phyloP scores from a whole-genome alignment of 2,329 filamentous ascomycete genomes.

The Davidsoniella virescens region DNA sequence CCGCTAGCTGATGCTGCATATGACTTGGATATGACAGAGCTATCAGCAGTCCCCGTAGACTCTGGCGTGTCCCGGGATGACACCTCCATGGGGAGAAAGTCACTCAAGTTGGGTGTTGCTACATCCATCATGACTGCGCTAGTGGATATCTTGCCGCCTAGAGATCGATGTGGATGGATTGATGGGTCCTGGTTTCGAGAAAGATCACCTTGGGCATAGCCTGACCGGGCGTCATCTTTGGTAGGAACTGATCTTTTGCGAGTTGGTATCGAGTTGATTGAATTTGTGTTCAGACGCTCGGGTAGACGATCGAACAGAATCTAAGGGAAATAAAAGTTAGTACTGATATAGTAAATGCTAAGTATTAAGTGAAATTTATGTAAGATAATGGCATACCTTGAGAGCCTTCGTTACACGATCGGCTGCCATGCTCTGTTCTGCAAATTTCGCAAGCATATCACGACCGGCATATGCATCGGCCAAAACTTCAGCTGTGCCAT shows the following conservation, averaged over 20 bases:
- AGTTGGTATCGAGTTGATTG: not conserved
- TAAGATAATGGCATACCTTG: constrained; percentile 37
- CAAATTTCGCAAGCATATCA: constrained; percentile 63
- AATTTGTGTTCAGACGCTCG: constrained; percentile 39
- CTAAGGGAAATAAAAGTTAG: constrained; percentile 25
- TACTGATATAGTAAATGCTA: not conserved
- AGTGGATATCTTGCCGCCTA: not conserved
- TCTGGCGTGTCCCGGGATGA: constrained; percentile 27
- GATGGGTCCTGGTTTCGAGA: constrained; percentile 17
- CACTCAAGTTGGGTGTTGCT: constrained; percentile 22
- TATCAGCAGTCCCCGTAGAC: constrained; percentile 25
- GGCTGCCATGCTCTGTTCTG: constrained; percentile 73
- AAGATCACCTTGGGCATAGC: constrained; percentile 3
- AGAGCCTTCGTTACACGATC: constrained; percentile 70
- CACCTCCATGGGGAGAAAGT: constrained; percentile 31
- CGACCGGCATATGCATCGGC: constrained; percentile 74
- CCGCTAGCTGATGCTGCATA: constrained; percentile 8
- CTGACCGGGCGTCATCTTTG: not conserved
- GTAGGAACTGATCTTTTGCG: constrained; percentile 6
- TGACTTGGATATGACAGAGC: constrained; percentile 1
- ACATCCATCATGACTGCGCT: not conserved
- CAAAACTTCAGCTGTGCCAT: constrained; percentile 61
- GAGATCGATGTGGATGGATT: constrained; percentile 18
- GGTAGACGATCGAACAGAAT: constrained; percentile 72
- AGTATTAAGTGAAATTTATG: not conserved